Evolutionary conservation across 2,329 filamentous ascomycete genomes (phyloP).

Genomic region (Cladophialophora carrionii): DNA sequence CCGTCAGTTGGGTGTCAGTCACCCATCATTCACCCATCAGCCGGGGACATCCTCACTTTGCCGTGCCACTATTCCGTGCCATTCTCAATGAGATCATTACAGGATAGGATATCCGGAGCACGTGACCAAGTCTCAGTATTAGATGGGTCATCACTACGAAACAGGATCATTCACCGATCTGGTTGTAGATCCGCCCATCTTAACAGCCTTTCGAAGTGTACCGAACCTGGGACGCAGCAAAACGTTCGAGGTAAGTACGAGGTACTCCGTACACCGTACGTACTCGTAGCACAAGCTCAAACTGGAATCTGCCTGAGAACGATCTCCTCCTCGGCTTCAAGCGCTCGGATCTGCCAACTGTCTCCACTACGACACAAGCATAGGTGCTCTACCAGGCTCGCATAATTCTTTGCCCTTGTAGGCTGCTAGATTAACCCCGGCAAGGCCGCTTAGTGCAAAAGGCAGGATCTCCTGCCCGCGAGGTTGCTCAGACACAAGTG

Average conservation of each 20-base stretch:
- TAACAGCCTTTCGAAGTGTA: background rate
- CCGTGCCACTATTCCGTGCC: background rate
- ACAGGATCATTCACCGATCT: background rate
- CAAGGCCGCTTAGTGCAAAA: background rate
- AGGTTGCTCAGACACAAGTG: background rate
- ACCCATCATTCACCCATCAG: too few species aligned
- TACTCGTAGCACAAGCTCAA: background rate
- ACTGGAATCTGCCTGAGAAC: background rate
- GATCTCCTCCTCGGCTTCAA: background rate
- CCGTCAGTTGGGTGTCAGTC: too few species aligned
- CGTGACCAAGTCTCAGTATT: background rate
- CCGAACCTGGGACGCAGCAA: background rate
- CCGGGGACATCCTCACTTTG: background rate
- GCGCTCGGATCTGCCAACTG: background rate
- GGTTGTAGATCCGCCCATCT: background rate
- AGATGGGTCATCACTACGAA: background rate
- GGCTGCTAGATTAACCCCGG: background rate
- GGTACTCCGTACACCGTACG: too few species aligned
- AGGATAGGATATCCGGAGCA: background rate
- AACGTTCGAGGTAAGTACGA: background rate
- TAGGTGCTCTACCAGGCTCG: background rate
- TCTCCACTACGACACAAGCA: background rate
- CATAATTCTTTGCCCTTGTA: background rate
- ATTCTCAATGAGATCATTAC: background rate
- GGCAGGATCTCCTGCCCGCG: background rate